phyloP scores from a whole-genome alignment of 495 filamentous ascomycete genomes.

The Aspergillus baeticus region DNA sequence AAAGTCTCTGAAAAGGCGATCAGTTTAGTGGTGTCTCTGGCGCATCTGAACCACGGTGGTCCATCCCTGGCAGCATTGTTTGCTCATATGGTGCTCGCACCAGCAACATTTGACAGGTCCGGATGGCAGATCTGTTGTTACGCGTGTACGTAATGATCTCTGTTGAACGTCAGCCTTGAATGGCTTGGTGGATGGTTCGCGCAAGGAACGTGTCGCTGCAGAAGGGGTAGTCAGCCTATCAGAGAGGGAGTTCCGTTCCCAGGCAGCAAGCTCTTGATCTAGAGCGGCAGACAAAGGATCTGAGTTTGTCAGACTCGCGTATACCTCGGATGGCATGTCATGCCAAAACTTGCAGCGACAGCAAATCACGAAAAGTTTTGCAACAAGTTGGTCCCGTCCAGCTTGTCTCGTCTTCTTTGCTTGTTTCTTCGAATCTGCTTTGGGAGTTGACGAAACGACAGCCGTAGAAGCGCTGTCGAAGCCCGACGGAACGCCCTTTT shows the following conservation, averaged over 20 bases:
- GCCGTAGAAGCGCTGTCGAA: not conserved
- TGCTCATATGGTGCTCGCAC: slow-evolving; percentile 75
- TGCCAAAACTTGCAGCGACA: slow-evolving; percentile 81
- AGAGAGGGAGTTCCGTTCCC: not conserved
- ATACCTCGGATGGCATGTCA: slow-evolving; percentile 73
- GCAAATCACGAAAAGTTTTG: slow-evolving; percentile 78
- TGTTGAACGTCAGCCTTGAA: not conserved
- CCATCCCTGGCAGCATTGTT: slow-evolving; percentile 70
- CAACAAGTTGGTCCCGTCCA: slow-evolving; percentile 49
- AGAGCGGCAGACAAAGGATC: not conserved
- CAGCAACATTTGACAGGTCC: slow-evolving; percentile 70
- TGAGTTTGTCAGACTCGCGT: slow-evolving; percentile 48
- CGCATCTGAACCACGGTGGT: slow-evolving; percentile 67
- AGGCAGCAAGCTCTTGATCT: not conserved
- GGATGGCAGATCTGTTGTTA: slow-evolving; percentile 29
- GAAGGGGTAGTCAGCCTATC: not conserved
- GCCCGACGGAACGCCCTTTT: not conserved
- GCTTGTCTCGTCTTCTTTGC: slow-evolving; percentile 20
- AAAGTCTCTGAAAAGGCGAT: too few species aligned
- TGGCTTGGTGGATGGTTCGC: not conserved
- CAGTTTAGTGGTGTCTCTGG: slow-evolving; percentile 57
- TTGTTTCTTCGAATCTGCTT: slow-evolving; percentile 4
- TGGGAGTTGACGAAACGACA: not conserved
- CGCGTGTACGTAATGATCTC: not conserved
- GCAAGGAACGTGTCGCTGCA: not conserved